These are phyloP conservation scores for Choiromyces venosus DNA, from an alignment of 495 filamentous ascomycete species.

Conservation along the genomic window DNA sequence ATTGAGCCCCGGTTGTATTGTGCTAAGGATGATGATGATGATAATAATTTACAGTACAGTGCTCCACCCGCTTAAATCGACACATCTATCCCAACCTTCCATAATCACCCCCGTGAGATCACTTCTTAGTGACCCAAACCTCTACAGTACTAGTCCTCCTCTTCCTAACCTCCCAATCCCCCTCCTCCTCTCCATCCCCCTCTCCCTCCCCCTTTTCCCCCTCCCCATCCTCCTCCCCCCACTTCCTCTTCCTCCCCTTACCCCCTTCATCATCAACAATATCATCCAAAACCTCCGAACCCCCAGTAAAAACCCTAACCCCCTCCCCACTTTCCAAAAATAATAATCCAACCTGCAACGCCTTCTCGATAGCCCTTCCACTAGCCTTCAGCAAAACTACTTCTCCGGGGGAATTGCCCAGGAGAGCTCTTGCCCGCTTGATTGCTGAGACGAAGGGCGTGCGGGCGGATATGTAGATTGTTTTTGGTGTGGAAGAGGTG, in stretches of 20 bases:
- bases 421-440: slow-evolving; percentile 69
- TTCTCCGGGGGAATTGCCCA: slow-evolving; percentile 57
- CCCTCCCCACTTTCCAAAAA: slow-evolving; percentile 56
- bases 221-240: slow-evolving; percentile 3
- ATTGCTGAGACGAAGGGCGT: slow-evolving; percentile 78
- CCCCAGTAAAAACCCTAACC: slow-evolving; percentile 59
- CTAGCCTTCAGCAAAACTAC: slow-evolving; percentile 68
- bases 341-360: slow-evolving; percentile 57
- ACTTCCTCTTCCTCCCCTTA: slow-evolving; percentile 23
- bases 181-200: neutral
- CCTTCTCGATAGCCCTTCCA: slow-evolving; percentile 70
- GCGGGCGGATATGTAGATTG: slow-evolving; percentile 70
- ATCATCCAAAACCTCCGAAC: slow-evolving; percentile 67
- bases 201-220: neutral
- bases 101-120: neutral
- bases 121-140: neutral
- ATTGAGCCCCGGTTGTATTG: neutral
- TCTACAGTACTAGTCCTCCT: neutral
- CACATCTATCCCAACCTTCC: neutral
- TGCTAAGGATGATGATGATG: neutral
- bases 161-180: neutral
- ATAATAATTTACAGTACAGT: no score
- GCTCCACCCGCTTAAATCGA: no score
- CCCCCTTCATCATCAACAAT: slow-evolving; percentile 49
- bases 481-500: slow-evolving; percentile 51